These are phyloP conservation scores for Coffea canephora DNA, from an alignment of 257 asterid genomes.

Conservation along the genomic window DNA sequence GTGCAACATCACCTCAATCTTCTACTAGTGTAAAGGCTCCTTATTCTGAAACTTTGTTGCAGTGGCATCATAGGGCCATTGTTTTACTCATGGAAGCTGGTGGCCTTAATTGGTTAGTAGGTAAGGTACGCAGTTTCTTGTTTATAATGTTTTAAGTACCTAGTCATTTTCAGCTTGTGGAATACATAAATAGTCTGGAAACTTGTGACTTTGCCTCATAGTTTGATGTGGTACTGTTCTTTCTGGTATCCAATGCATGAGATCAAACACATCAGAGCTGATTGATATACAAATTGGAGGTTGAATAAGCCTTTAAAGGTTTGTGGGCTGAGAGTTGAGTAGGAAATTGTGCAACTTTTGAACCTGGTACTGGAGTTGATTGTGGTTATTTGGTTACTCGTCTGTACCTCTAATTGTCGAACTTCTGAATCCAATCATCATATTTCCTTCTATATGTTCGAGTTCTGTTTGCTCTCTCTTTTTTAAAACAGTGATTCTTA, in stretches of 20 bases:
- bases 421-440: not conserved
- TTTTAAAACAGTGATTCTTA: too few species aligned
- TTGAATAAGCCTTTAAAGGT: not conserved
- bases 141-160: slow-evolving; percentile 12
- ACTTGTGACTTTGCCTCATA: not conserved
- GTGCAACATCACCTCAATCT: slow-evolving; percentile 34
- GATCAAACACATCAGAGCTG: not conserved
- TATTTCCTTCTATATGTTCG: not conserved
- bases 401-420: not conserved
- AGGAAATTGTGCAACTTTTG: not conserved
- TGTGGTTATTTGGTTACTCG: not conserved
- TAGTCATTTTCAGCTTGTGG: not conserved
- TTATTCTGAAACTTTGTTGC: slow-evolving; percentile 47
- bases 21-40: slow-evolving; percentile 35
- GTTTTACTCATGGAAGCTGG: slow-evolving; percentile 97
- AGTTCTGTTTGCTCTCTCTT: not conserved
- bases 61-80: slow-evolving; percentile 86
- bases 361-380: not conserved
- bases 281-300: not conserved
- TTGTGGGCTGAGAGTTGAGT: not conserved
- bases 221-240: not conserved
- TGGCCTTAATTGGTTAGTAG: slow-evolving; percentile 98
- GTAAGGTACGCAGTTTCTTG: slow-evolving; percentile 79
- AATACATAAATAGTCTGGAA: not conserved
- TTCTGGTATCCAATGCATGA: not conserved